Base-by-base conservation (phyloP, 106 monocot genomes). In the Phalaenopsis equestris region DNA sequence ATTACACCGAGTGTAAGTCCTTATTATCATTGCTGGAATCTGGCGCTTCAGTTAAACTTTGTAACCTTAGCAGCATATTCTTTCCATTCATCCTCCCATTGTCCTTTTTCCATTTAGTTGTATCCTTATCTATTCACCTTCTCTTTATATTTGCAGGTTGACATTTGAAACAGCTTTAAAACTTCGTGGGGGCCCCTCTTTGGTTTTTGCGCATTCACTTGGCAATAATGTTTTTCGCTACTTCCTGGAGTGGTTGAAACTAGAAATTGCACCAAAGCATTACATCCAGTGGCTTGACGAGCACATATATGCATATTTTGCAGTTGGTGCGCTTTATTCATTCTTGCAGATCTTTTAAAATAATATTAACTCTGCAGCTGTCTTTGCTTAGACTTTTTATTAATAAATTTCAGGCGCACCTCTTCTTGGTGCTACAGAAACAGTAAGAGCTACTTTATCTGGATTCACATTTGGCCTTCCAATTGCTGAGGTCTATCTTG, bases 181-280 rank as follows among this genome's bases (percentile, higher is more conserved):
- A 87, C 91, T 94, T 84, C 94, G 91, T 81, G 98, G 94, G 3
- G 94, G 98, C 0, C 92, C 98, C 43, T 94, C 94, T 24, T 81
- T 98, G 70, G 98, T 98, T 55, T 94, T 98, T 89, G 98, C 94
- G 76, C 98, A 98, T 85, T 98, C 98, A 12, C 81, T 98, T 81
- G 98, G 98, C 43, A 98, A 98, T 81, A 98, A 98, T 88, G 94
- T 98, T 55, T 98, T 98, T 77, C 98, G 94, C 72, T 94, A 98
- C 78, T 98, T 98, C 78, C 75, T 98, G 85, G 98, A 98, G 80
- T 98, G 98, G 98, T 80, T 98, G 70, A 98, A 98, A 83, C 86
- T 98, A 48, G 98, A 98, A 88, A 91, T 98, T 76, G 92, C 98
- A 47, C 98, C 98, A 41, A 94, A 94, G 84, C 85, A 92, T 82